Percentiles rank a stretch among this genome's conserved stretches.
These are phyloP conservation scores for Mucor indicus DNA, from an alignment of 371 early-diverging fungal species.

Conservation along the genomic window DNA sequence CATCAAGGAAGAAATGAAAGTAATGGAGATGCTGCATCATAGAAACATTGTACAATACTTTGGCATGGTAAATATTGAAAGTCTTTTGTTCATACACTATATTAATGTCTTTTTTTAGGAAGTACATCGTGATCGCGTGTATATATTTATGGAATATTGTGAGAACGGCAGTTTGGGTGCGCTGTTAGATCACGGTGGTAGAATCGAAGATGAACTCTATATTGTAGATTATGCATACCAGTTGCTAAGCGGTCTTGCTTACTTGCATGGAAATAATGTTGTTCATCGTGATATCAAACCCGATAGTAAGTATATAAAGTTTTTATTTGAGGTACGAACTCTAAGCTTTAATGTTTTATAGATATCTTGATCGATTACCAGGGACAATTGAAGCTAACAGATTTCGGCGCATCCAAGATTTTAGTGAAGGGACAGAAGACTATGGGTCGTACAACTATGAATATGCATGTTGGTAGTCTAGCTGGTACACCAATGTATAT, in stretches of 20 bases:
- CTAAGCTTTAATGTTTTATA: constrained; percentile 4
- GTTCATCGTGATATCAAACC: constrained; percentile 94
- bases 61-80: constrained; percentile 76
- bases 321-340: not conserved
- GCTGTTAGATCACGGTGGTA: constrained; percentile 76
- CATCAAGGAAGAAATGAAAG: constrained; percentile 88
- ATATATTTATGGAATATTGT: constrained; percentile 94
- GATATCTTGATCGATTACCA: constrained; percentile 80
- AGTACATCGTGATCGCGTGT: constrained; percentile 87
- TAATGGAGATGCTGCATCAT: constrained; percentile 86
- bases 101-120: constrained; percentile 50
- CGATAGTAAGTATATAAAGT: constrained; percentile 60
- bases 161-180: constrained; percentile 79
- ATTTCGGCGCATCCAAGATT: constrained; percentile 90
- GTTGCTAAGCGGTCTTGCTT: constrained; percentile 85
- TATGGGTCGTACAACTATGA: constrained; percentile 58
- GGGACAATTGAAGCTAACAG: constrained; percentile 82
- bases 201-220: constrained; percentile 73
- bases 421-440: constrained; percentile 77
- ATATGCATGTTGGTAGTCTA: constrained; percentile 63
- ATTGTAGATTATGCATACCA: constrained; percentile 80
- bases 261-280: constrained; percentile 83
- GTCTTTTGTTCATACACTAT: too few species aligned
- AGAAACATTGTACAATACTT: constrained; percentile 90
- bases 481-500: constrained; percentile 98